Conservation (phyloP, 208 protist species). For the Wallacemonas sp. region DNA sequence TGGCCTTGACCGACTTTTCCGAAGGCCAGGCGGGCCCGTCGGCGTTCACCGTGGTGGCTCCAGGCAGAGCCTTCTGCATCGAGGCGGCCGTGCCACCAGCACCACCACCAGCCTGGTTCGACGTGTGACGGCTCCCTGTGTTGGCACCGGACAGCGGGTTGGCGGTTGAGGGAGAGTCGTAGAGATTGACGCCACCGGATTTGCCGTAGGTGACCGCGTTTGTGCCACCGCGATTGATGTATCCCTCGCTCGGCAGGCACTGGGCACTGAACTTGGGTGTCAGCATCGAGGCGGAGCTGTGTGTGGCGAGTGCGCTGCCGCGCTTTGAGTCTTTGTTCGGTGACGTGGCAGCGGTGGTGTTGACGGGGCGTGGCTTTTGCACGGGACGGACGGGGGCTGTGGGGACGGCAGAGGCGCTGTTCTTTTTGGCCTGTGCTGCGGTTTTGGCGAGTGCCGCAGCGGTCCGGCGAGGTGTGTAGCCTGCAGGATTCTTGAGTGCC, state of each 20-base stretch:
- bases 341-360: neutral
- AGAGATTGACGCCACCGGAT: conserved; percentile 38
- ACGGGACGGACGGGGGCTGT: neutral
- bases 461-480: conserved; percentile 4
- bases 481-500: conserved; percentile 10
- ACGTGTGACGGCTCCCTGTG: neutral
- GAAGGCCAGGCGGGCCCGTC: conserved; percentile 20
- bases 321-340: too few relatives aligned
- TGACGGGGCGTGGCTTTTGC: neutral
- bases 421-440: neutral
- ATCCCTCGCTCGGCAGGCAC: conserved; percentile 12
- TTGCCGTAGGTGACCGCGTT: conserved; percentile 9
- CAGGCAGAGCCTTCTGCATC: conserved; percentile 12
- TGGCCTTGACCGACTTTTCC: neutral
- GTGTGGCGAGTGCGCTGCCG: neutral
- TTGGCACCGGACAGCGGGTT: too few relatives aligned
- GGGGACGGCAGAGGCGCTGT: neutral
- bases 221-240: conserved; percentile 31
- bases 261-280: conserved; percentile 10
- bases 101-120: neutral
- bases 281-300: conserved; percentile 7
- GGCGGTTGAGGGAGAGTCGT: too few relatives aligned
- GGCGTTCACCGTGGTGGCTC: conserved; percentile 7
- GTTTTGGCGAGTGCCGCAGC: neutral
- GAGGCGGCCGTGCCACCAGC: too few relatives aligned